A percentile compares a stretch with the other conserved stretches of the same genome.
Conservation (phyloP, 164 flowering plant species). For the Nelumbo lutea region DNA sequence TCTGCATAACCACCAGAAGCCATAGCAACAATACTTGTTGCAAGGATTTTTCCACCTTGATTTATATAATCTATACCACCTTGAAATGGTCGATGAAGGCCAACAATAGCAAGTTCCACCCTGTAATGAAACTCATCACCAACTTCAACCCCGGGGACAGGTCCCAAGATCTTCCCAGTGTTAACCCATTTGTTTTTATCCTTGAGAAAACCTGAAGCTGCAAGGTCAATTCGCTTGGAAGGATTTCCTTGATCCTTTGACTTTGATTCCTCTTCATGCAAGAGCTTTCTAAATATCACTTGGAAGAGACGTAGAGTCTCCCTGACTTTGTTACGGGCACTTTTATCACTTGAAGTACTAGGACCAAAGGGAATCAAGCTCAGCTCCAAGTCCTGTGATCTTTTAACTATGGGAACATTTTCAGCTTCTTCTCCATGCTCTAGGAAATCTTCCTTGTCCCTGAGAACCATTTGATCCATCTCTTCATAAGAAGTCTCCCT, state of each 20-base stretch:
- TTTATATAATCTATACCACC: conserved; percentile 11
- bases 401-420: conserved; percentile 9
- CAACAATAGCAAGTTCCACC: conserved; percentile 15
- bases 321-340: conserved; percentile 50
- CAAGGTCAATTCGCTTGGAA: conserved; percentile 40
- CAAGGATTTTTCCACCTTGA: neutral
- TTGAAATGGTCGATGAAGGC: conserved; percentile 11
- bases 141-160: conserved; percentile 16
- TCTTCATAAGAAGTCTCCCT: conserved; percentile 20
- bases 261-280: conserved; percentile 62
- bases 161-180: conserved; percentile 6
- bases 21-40: conserved; percentile 24
- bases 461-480: conserved; percentile 8
- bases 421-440: conserved; percentile 17
- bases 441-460: conserved; percentile 14
- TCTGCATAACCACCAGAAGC: conserved; percentile 46
- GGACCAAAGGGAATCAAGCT: conserved; percentile 36
- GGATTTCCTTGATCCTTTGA: conserved; percentile 11
- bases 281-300: conserved; percentile 47
- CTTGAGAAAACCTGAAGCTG: conserved; percentile 21
- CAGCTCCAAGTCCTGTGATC: conserved; percentile 14
- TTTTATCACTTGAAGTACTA: conserved; percentile 13
- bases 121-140: conserved; percentile 12
- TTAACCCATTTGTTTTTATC: conserved; percentile 3
- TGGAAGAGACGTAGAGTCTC: conserved; percentile 73